phyloP scores from a whole-genome alignment of 768 basidiomycete genomes.

The Leccinum olivaceopallidum region DNA sequence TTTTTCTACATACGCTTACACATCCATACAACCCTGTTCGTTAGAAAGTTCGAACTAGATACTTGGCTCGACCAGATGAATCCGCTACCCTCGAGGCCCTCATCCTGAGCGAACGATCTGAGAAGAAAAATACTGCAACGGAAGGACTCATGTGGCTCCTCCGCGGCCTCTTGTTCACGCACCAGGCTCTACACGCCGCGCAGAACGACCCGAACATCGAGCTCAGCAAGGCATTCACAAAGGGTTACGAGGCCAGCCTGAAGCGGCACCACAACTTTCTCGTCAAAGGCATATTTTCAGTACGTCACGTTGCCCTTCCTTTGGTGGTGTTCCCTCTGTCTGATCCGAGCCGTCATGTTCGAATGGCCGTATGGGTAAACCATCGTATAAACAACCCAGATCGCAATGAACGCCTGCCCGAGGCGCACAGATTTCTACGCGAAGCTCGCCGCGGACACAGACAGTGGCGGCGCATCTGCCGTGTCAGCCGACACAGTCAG shows the following conservation, averaged over 20 bases:
- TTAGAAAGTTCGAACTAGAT: slow-evolving; percentile 89
- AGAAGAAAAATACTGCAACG: slow-evolving; percentile 87
- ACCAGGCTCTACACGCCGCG: slow-evolving; percentile 69
- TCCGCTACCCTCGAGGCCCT: slow-evolving; percentile 84
- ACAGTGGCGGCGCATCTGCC: slow-evolving; percentile 44
- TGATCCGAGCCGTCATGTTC: not conserved
- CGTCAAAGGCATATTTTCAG: slow-evolving; percentile 58
- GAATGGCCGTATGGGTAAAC: not conserved
- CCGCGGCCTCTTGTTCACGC: slow-evolving; percentile 89
- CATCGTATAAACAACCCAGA: slow-evolving; percentile 20
- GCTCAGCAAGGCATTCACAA: slow-evolving; percentile 71
- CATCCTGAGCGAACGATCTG: slow-evolving; percentile 77
- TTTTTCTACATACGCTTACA: not conserved
- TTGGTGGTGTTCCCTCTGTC: no score
- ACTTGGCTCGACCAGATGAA: slow-evolving; percentile 59
- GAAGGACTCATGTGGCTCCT: slow-evolving; percentile 94
- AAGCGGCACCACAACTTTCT: slow-evolving; percentile 84
- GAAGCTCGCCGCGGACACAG: slow-evolving; percentile 58
- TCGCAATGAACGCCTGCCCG: slow-evolving; percentile 63
- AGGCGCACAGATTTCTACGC: slow-evolving; percentile 61
- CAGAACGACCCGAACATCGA: slow-evolving; percentile 58
- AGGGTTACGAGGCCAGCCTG: slow-evolving; percentile 79
- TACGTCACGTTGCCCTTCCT: slow-evolving; percentile 35
- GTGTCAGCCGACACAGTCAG: slow-evolving; percentile 52
- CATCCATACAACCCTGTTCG: not conserved